Evolutionary conservation across 345 rosid species (phyloP).

Genomic region (Arabidopsis arenosa): DNA sequence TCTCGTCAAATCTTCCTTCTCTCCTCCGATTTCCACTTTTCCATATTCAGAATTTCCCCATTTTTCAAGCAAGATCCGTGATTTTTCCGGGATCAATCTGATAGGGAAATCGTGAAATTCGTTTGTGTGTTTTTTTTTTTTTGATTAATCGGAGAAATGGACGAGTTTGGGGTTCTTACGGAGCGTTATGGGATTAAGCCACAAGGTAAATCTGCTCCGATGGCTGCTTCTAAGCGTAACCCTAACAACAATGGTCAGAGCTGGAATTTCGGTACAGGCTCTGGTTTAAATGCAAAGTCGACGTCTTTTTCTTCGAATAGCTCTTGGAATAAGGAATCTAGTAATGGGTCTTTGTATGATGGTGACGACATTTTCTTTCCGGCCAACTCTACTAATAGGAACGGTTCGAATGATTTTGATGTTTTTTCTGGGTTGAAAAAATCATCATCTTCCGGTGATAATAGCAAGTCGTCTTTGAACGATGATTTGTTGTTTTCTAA

Average conservation of each 20-base stretch:
- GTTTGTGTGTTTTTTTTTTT: neutral
- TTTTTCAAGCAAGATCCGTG: conserved; percentile 29
- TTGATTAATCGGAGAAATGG: conserved; percentile 54
- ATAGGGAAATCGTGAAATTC: neutral
- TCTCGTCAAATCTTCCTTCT: conserved; percentile 23
- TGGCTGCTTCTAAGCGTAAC: conserved; percentile 66
- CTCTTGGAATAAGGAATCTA: too few relatives aligned
- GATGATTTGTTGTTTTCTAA: conserved; percentile 56
- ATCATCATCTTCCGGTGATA: conserved; percentile 34
- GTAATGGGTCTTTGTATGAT: conserved; percentile 43
- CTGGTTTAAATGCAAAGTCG: conserved; percentile 11
- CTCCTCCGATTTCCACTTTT: conserved; percentile 12
- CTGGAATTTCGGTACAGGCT: conserved; percentile 36
- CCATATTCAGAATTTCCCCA: conserved; percentile 29
- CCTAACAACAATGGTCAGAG: conserved; percentile 32
- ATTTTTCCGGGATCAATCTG: conserved; percentile 20
- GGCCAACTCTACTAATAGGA: conserved; percentile 31
- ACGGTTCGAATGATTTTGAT: conserved; percentile 49
- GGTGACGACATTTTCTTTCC: conserved; percentile 43
- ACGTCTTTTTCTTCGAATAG: conserved; percentile 6
- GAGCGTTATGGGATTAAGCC: conserved; percentile 82
- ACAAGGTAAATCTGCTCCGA: conserved; percentile 88
- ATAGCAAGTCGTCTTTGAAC: conserved; percentile 52
- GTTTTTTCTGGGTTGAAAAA: conserved; percentile 55
- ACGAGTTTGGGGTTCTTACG: conserved; percentile 82